Conservation (phyloP, 352 stramenopile species). For the Lagenidium giganteum region DNA sequence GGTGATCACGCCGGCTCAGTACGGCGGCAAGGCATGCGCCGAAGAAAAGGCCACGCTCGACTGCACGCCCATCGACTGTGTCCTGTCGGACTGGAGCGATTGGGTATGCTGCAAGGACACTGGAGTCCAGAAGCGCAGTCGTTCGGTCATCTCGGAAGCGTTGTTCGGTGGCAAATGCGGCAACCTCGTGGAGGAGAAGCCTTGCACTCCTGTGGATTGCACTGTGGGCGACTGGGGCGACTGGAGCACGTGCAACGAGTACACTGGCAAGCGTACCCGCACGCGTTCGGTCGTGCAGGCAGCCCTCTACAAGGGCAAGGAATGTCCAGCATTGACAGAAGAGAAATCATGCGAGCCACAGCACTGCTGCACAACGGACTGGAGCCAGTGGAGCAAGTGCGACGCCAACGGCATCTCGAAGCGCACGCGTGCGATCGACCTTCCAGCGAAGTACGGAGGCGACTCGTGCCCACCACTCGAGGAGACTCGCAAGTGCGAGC, state of each 20-base stretch:
- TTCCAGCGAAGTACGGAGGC: constrained; percentile 25
- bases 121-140: constrained; percentile 29
- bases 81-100: constrained; percentile 32
- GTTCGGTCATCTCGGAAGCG: constrained; percentile 15
- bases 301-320: constrained; percentile 21
- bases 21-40: constrained; percentile 31
- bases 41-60: constrained; percentile 22
- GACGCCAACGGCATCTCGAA: too few species aligned
- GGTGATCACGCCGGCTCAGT: constrained; percentile 23
- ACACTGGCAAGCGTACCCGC: constrained; percentile 22
- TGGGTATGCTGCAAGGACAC: constrained; percentile 26
- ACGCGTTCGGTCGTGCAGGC: constrained; percentile 26
- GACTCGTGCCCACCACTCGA: constrained; percentile 32
- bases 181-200: constrained; percentile 19
- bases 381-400: constrained; percentile 44
- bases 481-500: constrained; percentile 24
- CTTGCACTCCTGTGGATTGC: constrained; percentile 39
- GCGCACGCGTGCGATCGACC: too few species aligned
- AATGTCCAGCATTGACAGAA: constrained; percentile 26
- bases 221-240: constrained; percentile 39
- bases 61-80: constrained; percentile 43
- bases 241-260: constrained; percentile 28
- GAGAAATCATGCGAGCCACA: constrained; percentile 37
- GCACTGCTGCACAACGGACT: constrained; percentile 29
- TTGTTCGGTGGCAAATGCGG: constrained; percentile 39